Base-by-base conservation (phyloP, 208 protist species). In the Crithidia acanthocephali region DNA sequence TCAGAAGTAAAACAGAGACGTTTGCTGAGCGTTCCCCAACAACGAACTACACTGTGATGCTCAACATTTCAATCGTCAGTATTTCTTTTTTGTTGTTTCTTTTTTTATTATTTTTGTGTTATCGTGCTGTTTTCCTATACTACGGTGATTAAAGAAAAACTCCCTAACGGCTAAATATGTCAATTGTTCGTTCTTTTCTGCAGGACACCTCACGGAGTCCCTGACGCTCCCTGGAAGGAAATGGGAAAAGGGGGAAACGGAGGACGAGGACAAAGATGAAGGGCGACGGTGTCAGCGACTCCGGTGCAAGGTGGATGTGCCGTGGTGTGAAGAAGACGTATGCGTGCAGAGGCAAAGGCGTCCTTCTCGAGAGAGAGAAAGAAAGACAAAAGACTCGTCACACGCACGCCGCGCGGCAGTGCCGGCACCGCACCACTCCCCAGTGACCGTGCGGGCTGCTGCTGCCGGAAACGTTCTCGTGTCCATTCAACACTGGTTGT, bases 141-240 rank as follows among this genome's bases (percentile, higher is more conserved):
- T 75, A 75, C 70, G 50, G 62, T 75, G 64, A 64, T 57, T 59
- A 51, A 66, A 56, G 60, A 56, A 56, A 66, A 66, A 52, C 60
- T 75, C 58, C 70, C 61, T 75, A 75, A 42, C 51, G 53, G 64
- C 62, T 68, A 75, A 69, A 48, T 9, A 48, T 50, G 27, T 23
- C 27, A 62, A 10, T 13, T 59, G 32, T 15, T 42, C 1, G 20
- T 27, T 59, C 28, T 50, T 32, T 48, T n/a, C 57, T 45, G 37
- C 57, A 20, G 55, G 32, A 15, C 55, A 42, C 55, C 15, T 22
- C 55, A 44, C 32, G 30, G 16, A 59, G 55, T 9, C 5, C 32
- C 52, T 57, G 52, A 57, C 52, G 8, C 10, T 57, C n/a, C n/a
- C 22, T 37, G 4, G 8, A n/a, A 10, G 5, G 2, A 58, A 23